Evolutionary conservation across 1,139 yeast species (phyloP).

Genomic region (Saccharomyces hybrid): DNA sequence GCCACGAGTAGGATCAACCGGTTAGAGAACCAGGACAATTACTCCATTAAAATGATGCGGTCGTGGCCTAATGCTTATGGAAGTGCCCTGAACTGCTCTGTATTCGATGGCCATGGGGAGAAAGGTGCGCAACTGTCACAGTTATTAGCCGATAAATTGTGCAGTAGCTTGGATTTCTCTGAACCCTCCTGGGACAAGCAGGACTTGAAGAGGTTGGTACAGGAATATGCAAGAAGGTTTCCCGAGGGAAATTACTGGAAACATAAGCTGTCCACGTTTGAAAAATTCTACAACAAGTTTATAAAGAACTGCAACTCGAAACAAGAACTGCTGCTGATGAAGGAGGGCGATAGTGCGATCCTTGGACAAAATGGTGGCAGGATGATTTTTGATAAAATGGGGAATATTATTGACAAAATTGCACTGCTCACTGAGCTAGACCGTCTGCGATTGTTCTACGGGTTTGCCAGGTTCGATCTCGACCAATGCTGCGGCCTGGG

Average conservation of each 20-base stretch:
- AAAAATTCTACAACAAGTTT: conserved; percentile 40
- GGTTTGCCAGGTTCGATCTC: conserved; percentile 58
- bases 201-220: conserved; percentile 38
- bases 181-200: conserved; percentile 19
- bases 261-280: conserved; percentile 54
- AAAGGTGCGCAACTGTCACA: conserved; percentile 50
- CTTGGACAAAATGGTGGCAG: conserved; percentile 26
- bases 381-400: conserved; percentile 33
- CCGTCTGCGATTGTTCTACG: conserved; percentile 48
- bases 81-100: conserved; percentile 55
- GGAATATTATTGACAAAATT: conserved; percentile 32
- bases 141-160: conserved; percentile 49
- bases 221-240: conserved; percentile 39
- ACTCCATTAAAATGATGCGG: conserved; percentile 34
- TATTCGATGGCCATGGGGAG: conserved; percentile 96
- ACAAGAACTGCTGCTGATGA: conserved; percentile 31
- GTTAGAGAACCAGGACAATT: conserved; percentile 72
- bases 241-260: conserved; percentile 84
- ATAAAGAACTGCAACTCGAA: conserved; percentile 35
- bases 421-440: conserved; percentile 28
- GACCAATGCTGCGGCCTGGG: conserved; percentile 31
- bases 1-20: conserved; percentile 70
- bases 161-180: conserved; percentile 48
- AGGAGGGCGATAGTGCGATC: conserved; percentile 18
- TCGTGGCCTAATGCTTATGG: conserved; percentile 32